Evolutionary conservation across 2,329 filamentous ascomycete genomes (phyloP).

Genomic region (Aureobasidium sp.): DNA sequence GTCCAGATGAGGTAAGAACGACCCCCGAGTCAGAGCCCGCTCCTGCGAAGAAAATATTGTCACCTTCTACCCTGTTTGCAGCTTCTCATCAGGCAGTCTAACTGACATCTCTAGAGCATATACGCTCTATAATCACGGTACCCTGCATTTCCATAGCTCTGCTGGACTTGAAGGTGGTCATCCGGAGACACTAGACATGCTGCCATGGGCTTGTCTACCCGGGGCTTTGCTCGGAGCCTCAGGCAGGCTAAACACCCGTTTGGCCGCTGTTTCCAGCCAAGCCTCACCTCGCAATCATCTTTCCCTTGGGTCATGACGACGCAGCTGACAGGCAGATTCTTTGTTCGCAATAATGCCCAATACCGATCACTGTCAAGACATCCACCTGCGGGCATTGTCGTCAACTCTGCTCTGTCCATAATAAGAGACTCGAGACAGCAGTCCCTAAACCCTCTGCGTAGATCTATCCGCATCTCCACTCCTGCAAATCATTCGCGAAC

Average conservation of each 20-base stretch:
- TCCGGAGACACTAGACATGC: neutral
- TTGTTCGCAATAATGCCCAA: neutral
- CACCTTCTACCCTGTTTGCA: neutral
- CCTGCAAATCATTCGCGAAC: neutral
- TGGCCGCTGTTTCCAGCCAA: conserved; percentile 5
- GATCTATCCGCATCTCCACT: neutral
- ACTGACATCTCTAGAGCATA: no score
- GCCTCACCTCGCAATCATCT: neutral
- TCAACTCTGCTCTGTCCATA: neutral
- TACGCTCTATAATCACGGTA: neutral
- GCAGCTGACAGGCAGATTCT: neutral
- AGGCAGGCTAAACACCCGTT: neutral
- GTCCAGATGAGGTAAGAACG: neutral
- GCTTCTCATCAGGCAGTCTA: neutral
- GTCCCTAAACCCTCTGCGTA: neutral
- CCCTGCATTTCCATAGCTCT: neutral
- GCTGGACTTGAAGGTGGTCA: neutral
- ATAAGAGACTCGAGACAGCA: neutral
- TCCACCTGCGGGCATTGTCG: neutral
- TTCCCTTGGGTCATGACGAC: neutral
- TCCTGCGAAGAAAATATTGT: neutral
- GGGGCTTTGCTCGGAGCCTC: neutral
- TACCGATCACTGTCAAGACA: neutral
- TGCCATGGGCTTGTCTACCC: neutral
- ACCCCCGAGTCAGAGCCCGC: neutral